Evolutionary conservation across 1,284 basidiomycete species (phyloP), one percentile per base, ranked within the genome.

Genomic region (Cryptococcus jaspeensis): DNA sequence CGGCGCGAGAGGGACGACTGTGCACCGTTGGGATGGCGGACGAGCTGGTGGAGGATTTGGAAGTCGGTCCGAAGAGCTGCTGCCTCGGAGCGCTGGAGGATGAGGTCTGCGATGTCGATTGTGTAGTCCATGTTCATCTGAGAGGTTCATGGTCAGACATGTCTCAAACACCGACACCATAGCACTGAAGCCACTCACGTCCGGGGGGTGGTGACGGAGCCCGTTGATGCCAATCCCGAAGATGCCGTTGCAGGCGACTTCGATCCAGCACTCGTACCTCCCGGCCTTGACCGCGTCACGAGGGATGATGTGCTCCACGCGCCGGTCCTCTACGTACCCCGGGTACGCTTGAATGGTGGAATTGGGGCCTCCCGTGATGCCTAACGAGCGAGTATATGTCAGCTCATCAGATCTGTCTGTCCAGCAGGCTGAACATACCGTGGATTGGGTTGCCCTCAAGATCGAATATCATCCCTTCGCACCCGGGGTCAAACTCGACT

Each of bases 231-330:
- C 87, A 5, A 92, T 85, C 47, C 93, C 94, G 65, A 97, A 97
- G 91, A 98, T 94, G 55, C 89, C 93, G 54, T 80, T 81, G 78
- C 90, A 92, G 70, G 85, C 89, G 2, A 86, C 87, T 77, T 97
- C 93, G 66, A 95, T 88, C 68, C 94, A 84, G 71, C 94, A 83
- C 44, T 89, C 85, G 58, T 87, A 84, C 9, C 80, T 79, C 16
- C 89, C 89, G 35, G 82, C 80, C 65, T 85, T 82, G 53, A 87
- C 81, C 35, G 82, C 85, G 36, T 83, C 80, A 35, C 74, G 75
- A 1, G 90, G 88, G 52, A 99, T 87, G 76, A 96, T 95, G 72
- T 90, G 91, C 72, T 97, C 95, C 58, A 98, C 93, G 43, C 95
- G 85, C 42, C 95, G 84, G 67, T 93, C 90, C 16, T 84, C 86